These are phyloP conservation scores for Prunus kanzakura DNA, from an alignment of 306 rosid species.

Conservation along the genomic window DNA sequence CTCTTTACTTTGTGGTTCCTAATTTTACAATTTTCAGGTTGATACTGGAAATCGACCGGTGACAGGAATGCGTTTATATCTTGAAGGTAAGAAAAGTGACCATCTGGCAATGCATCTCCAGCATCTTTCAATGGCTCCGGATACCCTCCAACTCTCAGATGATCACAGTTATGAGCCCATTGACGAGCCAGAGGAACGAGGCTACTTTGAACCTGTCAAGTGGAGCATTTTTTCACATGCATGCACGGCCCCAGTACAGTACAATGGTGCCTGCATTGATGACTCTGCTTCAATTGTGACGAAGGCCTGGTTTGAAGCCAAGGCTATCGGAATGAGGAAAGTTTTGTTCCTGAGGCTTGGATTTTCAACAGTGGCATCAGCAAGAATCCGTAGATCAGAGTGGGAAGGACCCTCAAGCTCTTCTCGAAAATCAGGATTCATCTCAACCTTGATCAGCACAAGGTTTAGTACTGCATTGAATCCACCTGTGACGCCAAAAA, in stretches of 20 bases:
- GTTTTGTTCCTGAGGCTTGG: constrained; percentile 83
- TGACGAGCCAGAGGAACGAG: constrained; percentile 48
- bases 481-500: constrained; percentile 43
- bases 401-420: constrained; percentile 76
- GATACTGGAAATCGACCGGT: constrained; percentile 72
- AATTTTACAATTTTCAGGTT: constrained; percentile 45
- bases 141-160: constrained; percentile 51
- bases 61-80: constrained; percentile 72
- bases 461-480: constrained; percentile 58
- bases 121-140: constrained; percentile 74
- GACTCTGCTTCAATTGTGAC: constrained; percentile 71
- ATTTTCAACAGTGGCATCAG: constrained; percentile 65
- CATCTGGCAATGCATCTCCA: constrained; percentile 85
- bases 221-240: constrained; percentile 84
- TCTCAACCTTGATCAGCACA: constrained; percentile 70
- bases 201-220: constrained; percentile 68
- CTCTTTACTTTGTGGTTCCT: constrained; percentile 12
- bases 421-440: constrained; percentile 72
- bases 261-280: constrained; percentile 49
- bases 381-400: constrained; percentile 68
- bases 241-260: constrained; percentile 71
- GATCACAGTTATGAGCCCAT: constrained; percentile 47
- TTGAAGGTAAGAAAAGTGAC: constrained; percentile 76
- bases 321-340: constrained; percentile 65
- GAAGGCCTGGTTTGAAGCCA: constrained; percentile 83